phyloP scores from a whole-genome alignment of 768 basidiomycete species.

The Chlorophyllum brunneum region DNA sequence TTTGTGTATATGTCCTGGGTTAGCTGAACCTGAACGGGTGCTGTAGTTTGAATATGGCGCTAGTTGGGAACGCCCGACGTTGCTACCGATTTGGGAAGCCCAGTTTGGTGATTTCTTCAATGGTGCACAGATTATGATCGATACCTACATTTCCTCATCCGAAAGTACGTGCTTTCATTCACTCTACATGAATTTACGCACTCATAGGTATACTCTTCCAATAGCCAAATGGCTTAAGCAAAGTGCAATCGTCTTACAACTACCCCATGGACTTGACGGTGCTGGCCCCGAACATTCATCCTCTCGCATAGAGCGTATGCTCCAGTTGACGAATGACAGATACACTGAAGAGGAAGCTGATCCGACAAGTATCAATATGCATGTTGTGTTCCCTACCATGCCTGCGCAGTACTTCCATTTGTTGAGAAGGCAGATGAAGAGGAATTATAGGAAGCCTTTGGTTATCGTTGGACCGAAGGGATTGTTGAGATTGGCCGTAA shows the following conservation, averaged over 20 bases:
- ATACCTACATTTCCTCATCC: conserved; percentile 81
- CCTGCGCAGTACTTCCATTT: conserved; percentile 93
- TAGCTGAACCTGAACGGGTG: background rate
- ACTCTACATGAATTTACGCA: background rate
- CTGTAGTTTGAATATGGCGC: conserved; percentile 86
- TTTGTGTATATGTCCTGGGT: background rate
- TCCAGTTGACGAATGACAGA: conserved; percentile 86
- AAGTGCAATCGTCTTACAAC: conserved; percentile 79
- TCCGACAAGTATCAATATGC: conserved; percentile 71
- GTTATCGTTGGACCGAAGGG: conserved; percentile 85
- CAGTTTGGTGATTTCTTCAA: conserved; percentile 97
- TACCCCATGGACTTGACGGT: conserved; percentile 90
- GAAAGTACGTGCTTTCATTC: conserved; percentile 55
- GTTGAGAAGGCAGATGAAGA: conserved; percentile 77
- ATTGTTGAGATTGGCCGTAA: conserved; percentile 13
- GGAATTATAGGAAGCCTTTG: conserved; percentile 86
- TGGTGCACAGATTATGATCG: conserved; percentile 86
- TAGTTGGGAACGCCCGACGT: conserved; percentile 81
- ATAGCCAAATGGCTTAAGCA: conserved; percentile 92
- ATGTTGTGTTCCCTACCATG: conserved; percentile 82
- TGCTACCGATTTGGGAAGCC: conserved; percentile 90
- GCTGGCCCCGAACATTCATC: conserved; percentile 95
- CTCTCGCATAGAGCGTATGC: conserved; percentile 80
- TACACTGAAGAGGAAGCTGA: conserved; percentile 32
- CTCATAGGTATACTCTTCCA: background rate